Percentiles rank a stretch among this genome's conserved stretches.
These are phyloP conservation scores for Massospora cicadina DNA, from an alignment of 371 early-diverging fungal genomes.

Conservation along the genomic window DNA sequence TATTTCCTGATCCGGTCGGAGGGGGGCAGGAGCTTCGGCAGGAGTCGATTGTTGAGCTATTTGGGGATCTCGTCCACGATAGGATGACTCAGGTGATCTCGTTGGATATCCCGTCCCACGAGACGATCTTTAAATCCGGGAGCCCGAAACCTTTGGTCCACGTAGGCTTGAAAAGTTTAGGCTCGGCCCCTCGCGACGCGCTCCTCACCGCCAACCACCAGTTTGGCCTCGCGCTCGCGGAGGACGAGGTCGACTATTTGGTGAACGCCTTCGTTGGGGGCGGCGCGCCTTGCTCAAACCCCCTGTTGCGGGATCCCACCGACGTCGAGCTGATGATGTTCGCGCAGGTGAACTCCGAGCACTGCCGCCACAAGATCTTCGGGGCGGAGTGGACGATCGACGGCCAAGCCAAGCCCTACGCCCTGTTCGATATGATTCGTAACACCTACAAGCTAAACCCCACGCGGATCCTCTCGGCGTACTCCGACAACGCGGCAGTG, in stretches of 20 bases:
- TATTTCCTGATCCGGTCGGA: slow-evolving; percentile 25
- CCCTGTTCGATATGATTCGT: slow-evolving; percentile 85
- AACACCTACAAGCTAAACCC: slow-evolving; percentile 76
- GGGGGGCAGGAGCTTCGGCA: slow-evolving; percentile 15
- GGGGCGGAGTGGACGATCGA: slow-evolving; percentile 90
- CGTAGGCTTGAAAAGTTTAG: slow-evolving; percentile 30
- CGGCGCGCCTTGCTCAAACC: slow-evolving; percentile 19
- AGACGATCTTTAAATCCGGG: slow-evolving; percentile 54
- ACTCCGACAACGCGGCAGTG: slow-evolving; percentile 94
- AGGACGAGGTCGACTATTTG: slow-evolving; percentile 88
- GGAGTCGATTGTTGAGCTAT: slow-evolving; percentile 16
- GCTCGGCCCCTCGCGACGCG: slow-evolving; percentile 31
- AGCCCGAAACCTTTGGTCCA: slow-evolving; percentile 55
- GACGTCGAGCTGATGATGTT: slow-evolving; percentile 98
- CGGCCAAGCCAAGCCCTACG: slow-evolving; percentile 48
- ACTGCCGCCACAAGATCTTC: slow-evolving; percentile 97
- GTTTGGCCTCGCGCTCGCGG: slow-evolving; percentile 80
- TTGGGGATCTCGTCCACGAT: slow-evolving; percentile 50
- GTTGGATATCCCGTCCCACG: slow-evolving; percentile 34
- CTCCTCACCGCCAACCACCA: slow-evolving; percentile 63
- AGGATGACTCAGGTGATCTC: slow-evolving; percentile 80
- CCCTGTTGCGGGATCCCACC: slow-evolving; percentile 70
- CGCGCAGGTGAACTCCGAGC: slow-evolving; percentile 97
- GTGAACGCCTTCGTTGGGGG: slow-evolving; percentile 62
- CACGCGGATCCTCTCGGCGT: slow-evolving; percentile 73